Conservation (phyloP, 257 asterid genomes). For the Forsythia suspensa region DNA sequence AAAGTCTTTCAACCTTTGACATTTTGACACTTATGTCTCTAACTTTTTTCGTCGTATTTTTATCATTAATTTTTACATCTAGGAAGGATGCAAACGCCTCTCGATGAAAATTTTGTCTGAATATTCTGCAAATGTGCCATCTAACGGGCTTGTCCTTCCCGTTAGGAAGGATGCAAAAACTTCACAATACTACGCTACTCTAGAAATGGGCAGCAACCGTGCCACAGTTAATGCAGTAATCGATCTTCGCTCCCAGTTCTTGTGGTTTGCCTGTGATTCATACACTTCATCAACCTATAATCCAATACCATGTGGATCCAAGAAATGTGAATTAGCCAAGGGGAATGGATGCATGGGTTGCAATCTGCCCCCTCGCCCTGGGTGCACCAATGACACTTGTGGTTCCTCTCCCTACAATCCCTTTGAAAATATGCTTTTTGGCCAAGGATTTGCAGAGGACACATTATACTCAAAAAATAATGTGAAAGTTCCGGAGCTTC, state of each 20-base stretch:
- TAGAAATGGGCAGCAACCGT: conserved; percentile 38
- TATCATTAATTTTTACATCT: too few relatives aligned
- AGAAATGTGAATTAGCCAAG: conserved; percentile 23
- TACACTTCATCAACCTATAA: conserved; percentile 32
- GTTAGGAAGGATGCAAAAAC: conserved; percentile 36
- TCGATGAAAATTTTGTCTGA: too few relatives aligned
- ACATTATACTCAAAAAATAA: neutral
- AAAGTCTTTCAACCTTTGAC: too few relatives aligned
- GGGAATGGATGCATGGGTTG: conserved; percentile 29
- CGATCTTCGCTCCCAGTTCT: conserved; percentile 35
- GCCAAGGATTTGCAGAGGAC: conserved; percentile 30
- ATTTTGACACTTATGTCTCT: too few relatives aligned
- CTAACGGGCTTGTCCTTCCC: conserved; percentile 23
- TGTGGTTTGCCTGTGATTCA: conserved; percentile 42
- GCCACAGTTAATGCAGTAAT: conserved; percentile 31
- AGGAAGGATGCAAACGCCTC: too few relatives aligned
- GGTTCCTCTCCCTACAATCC: conserved; percentile 36
- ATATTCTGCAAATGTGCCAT: too few relatives aligned
- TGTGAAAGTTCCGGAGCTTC: neutral
- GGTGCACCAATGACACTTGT: conserved; percentile 43
- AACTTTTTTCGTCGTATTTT: too few relatives aligned
- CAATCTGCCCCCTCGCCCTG: conserved; percentile 35
- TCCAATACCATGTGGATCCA: conserved; percentile 32
- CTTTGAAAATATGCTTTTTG: conserved; percentile 15
- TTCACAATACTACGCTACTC: conserved; percentile 36